Base-by-base conservation (phyloP, 257 asterid species). In the Solanum corneliomulleri region DNA sequence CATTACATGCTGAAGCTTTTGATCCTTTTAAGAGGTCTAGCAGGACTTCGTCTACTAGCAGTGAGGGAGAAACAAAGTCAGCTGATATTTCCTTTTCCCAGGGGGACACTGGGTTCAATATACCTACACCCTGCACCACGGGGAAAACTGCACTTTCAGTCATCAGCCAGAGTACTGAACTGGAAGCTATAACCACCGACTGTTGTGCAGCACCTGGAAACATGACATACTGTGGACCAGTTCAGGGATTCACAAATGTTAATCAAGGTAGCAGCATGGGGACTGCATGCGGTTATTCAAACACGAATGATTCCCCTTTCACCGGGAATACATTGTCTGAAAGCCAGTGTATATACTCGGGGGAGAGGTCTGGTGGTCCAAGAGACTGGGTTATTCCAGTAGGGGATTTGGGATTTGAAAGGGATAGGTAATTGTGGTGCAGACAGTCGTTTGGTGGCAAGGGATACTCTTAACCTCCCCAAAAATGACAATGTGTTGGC, bases 401-500 rank as follows among this genome's bases (percentile, higher is more conserved):
- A 11, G 89, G 89, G 25, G 91, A 89, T 66, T 87, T 81, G 2
- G 98, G 95, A 71, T 92, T 86, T 29, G 91, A 94, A 81, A 89
- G 94, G 91, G 95, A 95, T 66, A 89, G 96, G 92, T 92, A 92
- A 14, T 90, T 89, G 6, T 90, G 94, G 5, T 90, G 94, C 78
- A 89, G 42, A 27, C 68, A 98, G 89, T 97, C 89, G 0, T 91
- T 92, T 35, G 88, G 89, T 7, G 92, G 88, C 2, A 93, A 94
- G 47, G 97, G 95, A 27, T 93, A 93, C 88, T 84, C 94, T 9
- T 91, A 95, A 87, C 92, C 95, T 41, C 90, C 91, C 8, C 95
- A 94, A 0, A 94, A 91, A 89, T 96, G 94, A 87, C 96, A 94
- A 69, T 89, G 97, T 52, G 93, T 97, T 39, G 95, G 99, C 76